These are phyloP conservation scores for Rhodomyrtus tomentosa DNA, from an alignment of 345 rosid genomes.

Conservation along the genomic window DNA sequence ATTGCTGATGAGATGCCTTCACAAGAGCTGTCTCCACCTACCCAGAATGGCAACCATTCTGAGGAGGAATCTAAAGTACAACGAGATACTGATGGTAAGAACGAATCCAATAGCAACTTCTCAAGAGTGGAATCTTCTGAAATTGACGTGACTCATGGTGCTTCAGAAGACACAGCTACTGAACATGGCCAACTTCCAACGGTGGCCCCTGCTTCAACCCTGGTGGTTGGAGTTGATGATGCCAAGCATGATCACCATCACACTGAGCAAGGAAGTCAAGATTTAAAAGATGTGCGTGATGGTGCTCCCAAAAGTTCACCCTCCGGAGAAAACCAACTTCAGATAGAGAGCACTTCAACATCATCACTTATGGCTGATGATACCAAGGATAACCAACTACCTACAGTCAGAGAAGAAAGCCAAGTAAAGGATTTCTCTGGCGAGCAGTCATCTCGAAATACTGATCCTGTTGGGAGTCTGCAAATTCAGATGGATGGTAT, in stretches of 20 bases:
- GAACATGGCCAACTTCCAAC: neutral
- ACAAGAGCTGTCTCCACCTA: neutral
- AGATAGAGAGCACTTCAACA: neutral
- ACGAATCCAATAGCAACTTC: neutral
- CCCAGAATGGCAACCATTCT: neutral
- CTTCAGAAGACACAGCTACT: neutral
- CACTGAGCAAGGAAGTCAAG: neutral
- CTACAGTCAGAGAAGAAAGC: neutral
- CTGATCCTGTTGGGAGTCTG: neutral
- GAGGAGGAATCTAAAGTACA: neutral
- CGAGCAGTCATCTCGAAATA: neutral
- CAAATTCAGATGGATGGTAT: neutral
- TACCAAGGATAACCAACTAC: neutral
- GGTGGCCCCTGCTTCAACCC: neutral
- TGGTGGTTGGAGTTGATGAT: neutral
- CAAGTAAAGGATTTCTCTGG: neutral
- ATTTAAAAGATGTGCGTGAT: neutral
- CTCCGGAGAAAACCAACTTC: neutral
- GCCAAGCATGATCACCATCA: neutral
- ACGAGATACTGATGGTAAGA: neutral
- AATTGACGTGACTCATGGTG: neutral
- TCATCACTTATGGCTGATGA: neutral
- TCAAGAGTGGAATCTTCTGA: neutral
- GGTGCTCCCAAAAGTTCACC: neutral
- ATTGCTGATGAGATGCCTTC: neutral